Evolutionary conservation across 2,329 filamentous ascomycete genomes (phyloP).

Genomic region (Colletotrichum magnum): DNA sequence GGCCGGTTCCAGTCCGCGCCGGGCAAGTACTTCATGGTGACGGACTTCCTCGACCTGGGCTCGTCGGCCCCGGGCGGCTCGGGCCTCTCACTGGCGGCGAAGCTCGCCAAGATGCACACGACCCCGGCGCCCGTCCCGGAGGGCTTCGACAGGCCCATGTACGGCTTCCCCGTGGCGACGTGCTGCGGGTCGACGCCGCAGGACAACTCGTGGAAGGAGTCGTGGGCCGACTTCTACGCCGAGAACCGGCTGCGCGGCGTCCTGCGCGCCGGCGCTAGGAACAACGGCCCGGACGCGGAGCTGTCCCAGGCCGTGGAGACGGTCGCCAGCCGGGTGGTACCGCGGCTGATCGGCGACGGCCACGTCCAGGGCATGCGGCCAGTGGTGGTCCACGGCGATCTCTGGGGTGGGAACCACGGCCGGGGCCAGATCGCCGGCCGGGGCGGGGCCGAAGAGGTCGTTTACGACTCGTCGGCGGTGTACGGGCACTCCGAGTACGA

Average conservation of each 20-base stretch:
- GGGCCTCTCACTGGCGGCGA: constrained; percentile 75
- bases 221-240: constrained; percentile 90
- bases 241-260: constrained; percentile 80
- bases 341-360: constrained; percentile 78
- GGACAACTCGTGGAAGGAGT: constrained; percentile 79
- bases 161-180: constrained; percentile 87
- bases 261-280: constrained; percentile 66
- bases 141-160: constrained; percentile 72
- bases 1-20: constrained; percentile 72
- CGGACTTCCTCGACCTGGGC: constrained; percentile 83
- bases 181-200: constrained; percentile 90
- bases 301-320: constrained; percentile 75
- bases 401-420: constrained; percentile 92
- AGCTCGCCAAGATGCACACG: constrained; percentile 84
- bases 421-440: constrained; percentile 70
- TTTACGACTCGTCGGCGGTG: constrained; percentile 85
- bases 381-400: constrained; percentile 88
- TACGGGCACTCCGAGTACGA: constrained; percentile 94
- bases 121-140: constrained; percentile 78
- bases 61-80: constrained; percentile 58
- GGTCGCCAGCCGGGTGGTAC: constrained; percentile 77
- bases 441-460: constrained; percentile 76
- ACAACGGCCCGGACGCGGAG: constrained; percentile 75
- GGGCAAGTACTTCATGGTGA: constrained; percentile 72
- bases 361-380: constrained; percentile 78